Percentiles rank a stretch among this genome's conserved stretches.
Conservation (phyloP, 345 rosid species). For the Geranium brycei region DNA sequence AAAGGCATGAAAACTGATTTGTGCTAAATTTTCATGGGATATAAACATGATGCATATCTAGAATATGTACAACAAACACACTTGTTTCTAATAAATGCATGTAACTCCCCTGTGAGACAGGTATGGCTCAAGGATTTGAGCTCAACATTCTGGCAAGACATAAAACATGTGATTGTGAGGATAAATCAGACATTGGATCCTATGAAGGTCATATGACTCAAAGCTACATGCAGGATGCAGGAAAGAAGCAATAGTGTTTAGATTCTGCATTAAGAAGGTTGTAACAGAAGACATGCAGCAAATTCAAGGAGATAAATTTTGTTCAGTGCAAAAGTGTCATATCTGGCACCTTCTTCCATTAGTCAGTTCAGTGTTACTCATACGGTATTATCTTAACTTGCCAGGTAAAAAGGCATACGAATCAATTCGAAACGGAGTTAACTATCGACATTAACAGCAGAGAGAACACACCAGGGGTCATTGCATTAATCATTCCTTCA, state of each 20-base stretch:
- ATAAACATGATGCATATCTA: too few relatives aligned
- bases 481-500: slow-evolving; percentile 88
- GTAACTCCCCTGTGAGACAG: too few relatives aligned
- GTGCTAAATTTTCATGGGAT: too few relatives aligned
- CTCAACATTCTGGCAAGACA: not conserved
- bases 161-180: not conserved
- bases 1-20: not conserved
- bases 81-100: too few relatives aligned
- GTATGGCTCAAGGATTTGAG: not conserved
- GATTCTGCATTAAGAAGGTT: not conserved
- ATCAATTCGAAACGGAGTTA: not conserved
- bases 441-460: not conserved
- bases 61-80: too few relatives aligned
- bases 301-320: not conserved
- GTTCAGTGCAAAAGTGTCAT: not conserved
- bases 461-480: slow-evolving; percentile 69
- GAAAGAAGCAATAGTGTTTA: not conserved
- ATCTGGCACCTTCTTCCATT: not conserved
- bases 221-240: not conserved
- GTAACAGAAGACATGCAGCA: not conserved
- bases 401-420: not conserved
- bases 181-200: not conserved
- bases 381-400: not conserved
- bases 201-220: not conserved
- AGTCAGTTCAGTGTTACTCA: not conserved